Percentiles rank a stretch among this genome's conserved stretches.
phyloP scores from a whole-genome alignment of 495 filamentous ascomycete genomes.

The Venustampulla echinocandica region DNA sequence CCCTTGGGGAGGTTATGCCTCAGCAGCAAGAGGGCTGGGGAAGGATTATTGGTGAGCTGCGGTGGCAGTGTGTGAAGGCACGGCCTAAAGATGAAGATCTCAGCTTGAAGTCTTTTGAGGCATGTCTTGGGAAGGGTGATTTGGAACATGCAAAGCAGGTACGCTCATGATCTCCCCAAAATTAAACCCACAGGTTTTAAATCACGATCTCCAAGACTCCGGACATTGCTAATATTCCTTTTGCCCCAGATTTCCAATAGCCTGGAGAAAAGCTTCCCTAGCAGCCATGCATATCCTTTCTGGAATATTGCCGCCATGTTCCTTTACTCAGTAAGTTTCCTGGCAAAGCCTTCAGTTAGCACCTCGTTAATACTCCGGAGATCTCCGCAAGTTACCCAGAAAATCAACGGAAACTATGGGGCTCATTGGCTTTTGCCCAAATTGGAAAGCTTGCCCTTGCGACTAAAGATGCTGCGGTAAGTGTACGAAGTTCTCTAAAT shows the following conservation, averaged over 20 bases:
- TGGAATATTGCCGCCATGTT: conserved; percentile 23
- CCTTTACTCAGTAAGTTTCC: conserved; percentile 15
- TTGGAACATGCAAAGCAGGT: conserved; percentile 48
- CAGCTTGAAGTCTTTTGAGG: conserved; percentile 42
- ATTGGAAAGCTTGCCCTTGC: conserved; percentile 20
- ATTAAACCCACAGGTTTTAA: too few relatives aligned
- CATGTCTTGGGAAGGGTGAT: conserved; percentile 37
- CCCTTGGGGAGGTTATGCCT: conserved; percentile 9
- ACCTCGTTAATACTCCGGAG: conserved; percentile 2
- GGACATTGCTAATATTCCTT: neutral
- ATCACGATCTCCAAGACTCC: too few relatives aligned
- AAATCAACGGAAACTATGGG: conserved; percentile 16
- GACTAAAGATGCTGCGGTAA: conserved; percentile 11
- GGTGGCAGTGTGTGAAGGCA: conserved; percentile 46
- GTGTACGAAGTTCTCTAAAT: neutral
- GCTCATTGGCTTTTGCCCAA: conserved; percentile 13
- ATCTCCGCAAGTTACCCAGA: conserved; percentile 14
- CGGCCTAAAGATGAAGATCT: conserved; percentile 40
- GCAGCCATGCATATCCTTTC: conserved; percentile 21
- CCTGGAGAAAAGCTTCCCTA: conserved; percentile 22
- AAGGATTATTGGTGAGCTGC: conserved; percentile 33
- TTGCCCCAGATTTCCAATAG: conserved; percentile 20
- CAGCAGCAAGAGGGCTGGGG: conserved; percentile 13
- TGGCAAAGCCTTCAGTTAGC: neutral
- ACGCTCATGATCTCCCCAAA: neutral